Base-by-base conservation (phyloP, 257 asterid genomes). In the Coffea eugenioides region DNA sequence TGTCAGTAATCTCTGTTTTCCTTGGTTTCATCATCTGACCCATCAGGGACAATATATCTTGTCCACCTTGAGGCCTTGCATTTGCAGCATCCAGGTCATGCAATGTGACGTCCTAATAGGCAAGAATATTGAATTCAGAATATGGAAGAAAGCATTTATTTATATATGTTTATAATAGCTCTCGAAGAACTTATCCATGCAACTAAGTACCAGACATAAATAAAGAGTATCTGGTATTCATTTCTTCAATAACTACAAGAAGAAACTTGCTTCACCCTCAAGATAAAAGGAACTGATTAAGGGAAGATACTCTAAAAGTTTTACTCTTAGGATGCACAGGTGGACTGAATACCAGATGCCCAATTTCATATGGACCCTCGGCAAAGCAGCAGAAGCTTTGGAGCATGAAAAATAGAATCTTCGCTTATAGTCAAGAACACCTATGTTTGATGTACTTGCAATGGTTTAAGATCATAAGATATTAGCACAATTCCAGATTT, bases 51-150 rank as follows among this genome's bases (percentile, higher is more conserved):
- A 95, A 79, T 86, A 95, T 93, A 88, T 95, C 99, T 85, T 95
- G 99, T 46, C 99, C 99, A 78, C 99, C 99, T 88, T 93, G 99
- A 61, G 97, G 98, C 46, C 98, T 86, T 85, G 99, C 99, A 88
- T 93, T 95, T 76, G 99, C 98, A 86, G 97, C 93, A 87, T 95
- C 99, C 76, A 95, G 95, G 86, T 95, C 98, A 85, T 95, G 99
- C 85, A 95, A 79, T 0, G 97, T 93, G 77, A 95, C 98, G 88
- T 93, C 97, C 98, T 94, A 84, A 57, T 5, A 71, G 67, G 68
- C 39, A 78, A 79, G 56, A 43, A 12, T 62, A 74, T 36, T 64
- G 57, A 52, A 43, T 78, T 70, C 71, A 65, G 61, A 69, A 80
- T 68, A 43, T 46, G 71, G 43, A 61, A 46, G 43, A 39, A 39